Evolutionary conservation across 768 basidiomycete species (phyloP).

Genomic region (Leccinum truebloodii): DNA sequence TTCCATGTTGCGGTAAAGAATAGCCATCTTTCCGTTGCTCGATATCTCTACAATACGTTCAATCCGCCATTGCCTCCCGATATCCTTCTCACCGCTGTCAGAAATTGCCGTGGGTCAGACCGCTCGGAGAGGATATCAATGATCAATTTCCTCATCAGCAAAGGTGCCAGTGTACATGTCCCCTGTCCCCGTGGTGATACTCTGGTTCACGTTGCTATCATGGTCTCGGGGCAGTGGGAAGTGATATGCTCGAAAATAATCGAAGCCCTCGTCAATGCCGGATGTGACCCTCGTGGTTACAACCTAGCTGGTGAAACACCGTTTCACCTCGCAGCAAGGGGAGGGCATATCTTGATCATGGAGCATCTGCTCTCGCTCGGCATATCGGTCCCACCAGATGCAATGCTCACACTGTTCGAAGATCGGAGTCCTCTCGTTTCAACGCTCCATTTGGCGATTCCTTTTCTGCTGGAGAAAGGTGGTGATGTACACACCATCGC

Average conservation of each 20-base stretch:
- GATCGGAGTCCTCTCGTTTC: too few species aligned
- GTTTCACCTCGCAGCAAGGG: background rate
- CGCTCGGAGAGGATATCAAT: background rate
- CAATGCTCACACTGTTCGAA: background rate
- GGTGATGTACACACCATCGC: background rate
- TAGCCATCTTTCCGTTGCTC: background rate
- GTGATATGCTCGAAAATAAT: too few species aligned
- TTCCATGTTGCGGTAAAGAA: background rate
- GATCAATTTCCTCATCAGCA: background rate
- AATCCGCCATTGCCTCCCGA: background rate
- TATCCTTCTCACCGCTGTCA: background rate
- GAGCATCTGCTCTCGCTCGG: background rate
- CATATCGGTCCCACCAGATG: background rate
- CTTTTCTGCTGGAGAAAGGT: background rate
- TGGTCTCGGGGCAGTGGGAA: too few species aligned
- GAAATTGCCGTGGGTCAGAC: too few species aligned
- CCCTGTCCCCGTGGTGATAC: background rate
- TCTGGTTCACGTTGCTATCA: background rate
- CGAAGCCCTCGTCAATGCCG: background rate
- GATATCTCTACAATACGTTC: background rate
- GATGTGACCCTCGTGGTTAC: background rate
- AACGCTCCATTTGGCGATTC: background rate
- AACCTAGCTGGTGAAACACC: background rate
- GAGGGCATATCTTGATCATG: background rate
- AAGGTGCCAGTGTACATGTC: background rate